Evolutionary conservation across 352 stramenopile species (phyloP).

Genomic region (Thraustochytrium striatum): DNA sequence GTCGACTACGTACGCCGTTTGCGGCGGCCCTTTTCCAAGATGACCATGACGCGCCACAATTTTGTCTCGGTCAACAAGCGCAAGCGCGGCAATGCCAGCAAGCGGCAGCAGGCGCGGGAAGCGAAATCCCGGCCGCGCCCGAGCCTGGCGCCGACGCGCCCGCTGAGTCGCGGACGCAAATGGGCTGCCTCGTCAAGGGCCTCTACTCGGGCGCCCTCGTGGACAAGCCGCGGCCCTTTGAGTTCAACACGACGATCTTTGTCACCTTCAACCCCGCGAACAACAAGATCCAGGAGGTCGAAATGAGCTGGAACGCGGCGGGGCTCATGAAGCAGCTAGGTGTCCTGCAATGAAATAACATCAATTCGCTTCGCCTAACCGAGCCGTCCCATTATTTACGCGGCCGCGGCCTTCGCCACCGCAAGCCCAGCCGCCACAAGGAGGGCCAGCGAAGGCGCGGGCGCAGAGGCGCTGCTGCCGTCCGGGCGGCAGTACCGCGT

Average conservation of each 20-base stretch:
- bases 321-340: constrained; percentile 38
- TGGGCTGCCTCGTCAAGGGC: constrained; percentile 40
- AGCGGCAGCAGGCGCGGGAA: background rate
- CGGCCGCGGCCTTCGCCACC: no score
- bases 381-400: no score
- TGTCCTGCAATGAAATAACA: constrained; percentile 7
- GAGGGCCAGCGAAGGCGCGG: no score
- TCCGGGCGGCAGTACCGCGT: no score
- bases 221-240: constrained; percentile 15
- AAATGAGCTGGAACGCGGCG: constrained; percentile 35
- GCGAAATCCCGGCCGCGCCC: background rate
- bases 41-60: constrained; percentile 31
- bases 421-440: no score
- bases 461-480: no score
- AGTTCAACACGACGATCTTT: constrained; percentile 44
- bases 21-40: constrained; percentile 18
- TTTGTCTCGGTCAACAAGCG: constrained; percentile 46
- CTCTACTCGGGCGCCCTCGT: constrained; percentile 34
- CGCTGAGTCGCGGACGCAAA: background rate
- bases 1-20: constrained; percentile 34
- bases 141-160: background rate
- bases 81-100: constrained; percentile 19
- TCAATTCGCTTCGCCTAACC: no score
- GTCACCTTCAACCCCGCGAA: constrained; percentile 11
- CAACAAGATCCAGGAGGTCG: constrained; percentile 41